Percentiles rank a stretch among this genome's conserved stretches.
Evolutionary conservation across 2,329 filamentous ascomycete genomes (phyloP).

Genomic region (Trichoderma endophyticum): DNA sequence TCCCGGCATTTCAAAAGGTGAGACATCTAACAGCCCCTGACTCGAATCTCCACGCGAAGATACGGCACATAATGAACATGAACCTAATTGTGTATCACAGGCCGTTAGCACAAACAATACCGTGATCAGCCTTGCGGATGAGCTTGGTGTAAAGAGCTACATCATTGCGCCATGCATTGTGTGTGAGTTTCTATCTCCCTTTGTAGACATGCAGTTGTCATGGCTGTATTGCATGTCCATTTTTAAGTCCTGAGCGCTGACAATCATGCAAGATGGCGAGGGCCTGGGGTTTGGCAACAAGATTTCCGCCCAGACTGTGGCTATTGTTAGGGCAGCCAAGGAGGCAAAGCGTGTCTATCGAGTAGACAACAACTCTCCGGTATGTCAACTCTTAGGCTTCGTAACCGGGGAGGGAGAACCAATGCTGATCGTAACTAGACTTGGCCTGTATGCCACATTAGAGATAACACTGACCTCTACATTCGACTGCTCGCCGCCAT

Average conservation of each 20-base stretch:
- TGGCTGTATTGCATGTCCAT: neutral
- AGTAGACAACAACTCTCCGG: neutral
- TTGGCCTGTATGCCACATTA: constrained; percentile 1
- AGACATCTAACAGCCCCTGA: neutral
- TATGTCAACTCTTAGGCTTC: neutral
- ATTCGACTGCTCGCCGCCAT: neutral
- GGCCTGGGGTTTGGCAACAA: neutral
- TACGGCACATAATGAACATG: neutral
- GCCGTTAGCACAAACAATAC: neutral
- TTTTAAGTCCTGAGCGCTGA: neutral
- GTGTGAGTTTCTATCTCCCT: neutral
- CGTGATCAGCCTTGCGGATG: neutral
- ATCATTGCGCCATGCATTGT: neutral
- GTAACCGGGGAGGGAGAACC: too few species aligned
- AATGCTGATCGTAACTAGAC: too few species aligned
- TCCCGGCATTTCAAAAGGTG: neutral
- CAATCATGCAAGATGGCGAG: neutral
- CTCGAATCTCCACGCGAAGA: neutral
- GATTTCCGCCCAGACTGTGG: neutral
- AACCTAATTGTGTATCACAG: neutral
- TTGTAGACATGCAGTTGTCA: neutral
- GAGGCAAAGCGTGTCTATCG: neutral
- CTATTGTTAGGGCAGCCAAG: neutral
- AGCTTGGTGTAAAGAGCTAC: neutral
- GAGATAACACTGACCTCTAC: neutral